These are phyloP conservation scores for Arthrobotrys megalospora DNA, from an alignment of 2,329 filamentous ascomycete species.

Conservation along the genomic window DNA sequence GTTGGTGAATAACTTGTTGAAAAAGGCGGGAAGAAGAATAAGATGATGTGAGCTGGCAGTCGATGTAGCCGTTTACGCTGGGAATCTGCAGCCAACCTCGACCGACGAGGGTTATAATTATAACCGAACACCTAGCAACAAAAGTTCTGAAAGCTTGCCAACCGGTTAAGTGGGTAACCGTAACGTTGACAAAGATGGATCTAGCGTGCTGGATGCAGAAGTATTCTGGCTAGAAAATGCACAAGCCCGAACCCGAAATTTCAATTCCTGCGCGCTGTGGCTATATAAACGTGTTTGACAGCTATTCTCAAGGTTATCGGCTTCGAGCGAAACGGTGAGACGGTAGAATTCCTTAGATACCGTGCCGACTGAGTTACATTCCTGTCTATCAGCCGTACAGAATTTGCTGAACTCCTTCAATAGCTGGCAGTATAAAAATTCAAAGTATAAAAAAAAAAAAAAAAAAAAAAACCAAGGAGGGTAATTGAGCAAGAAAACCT, in stretches of 20 bases:
- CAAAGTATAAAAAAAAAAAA: constrained; percentile 18
- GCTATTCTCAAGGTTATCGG: constrained; percentile 42
- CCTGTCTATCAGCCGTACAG: constrained; percentile 44
- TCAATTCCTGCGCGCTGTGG: background rate
- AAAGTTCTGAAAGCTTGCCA: background rate
- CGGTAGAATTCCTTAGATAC: constrained; percentile 45
- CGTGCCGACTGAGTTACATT: constrained; percentile 49
- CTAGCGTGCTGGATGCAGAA: constrained; percentile 8
- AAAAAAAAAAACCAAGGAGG: constrained; percentile 36
- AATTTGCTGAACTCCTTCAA: constrained; percentile 43
- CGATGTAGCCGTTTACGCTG: constrained; percentile 48
- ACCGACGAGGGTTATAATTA: constrained; percentile 17
- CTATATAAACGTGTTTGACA: constrained; percentile 56
- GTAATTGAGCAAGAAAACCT: constrained; percentile 44
- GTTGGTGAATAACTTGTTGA: constrained; percentile 8
- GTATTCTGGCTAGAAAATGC: constrained; percentile 39
- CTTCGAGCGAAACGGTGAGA: constrained; percentile 40
- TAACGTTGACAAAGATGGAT: background rate
- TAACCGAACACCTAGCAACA: constrained; percentile 35
- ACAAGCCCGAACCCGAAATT: constrained; percentile 21
- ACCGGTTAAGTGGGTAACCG: constrained; percentile 24
- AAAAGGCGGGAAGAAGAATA: constrained; percentile 28
- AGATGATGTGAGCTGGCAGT: constrained; percentile 46
- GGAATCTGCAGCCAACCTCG: constrained; percentile 45
- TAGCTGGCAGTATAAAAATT: constrained; percentile 3